Evolutionary conservation across 108 stramenopile species (phyloP).

Genomic region (Poteriospumella lacustris): DNA sequence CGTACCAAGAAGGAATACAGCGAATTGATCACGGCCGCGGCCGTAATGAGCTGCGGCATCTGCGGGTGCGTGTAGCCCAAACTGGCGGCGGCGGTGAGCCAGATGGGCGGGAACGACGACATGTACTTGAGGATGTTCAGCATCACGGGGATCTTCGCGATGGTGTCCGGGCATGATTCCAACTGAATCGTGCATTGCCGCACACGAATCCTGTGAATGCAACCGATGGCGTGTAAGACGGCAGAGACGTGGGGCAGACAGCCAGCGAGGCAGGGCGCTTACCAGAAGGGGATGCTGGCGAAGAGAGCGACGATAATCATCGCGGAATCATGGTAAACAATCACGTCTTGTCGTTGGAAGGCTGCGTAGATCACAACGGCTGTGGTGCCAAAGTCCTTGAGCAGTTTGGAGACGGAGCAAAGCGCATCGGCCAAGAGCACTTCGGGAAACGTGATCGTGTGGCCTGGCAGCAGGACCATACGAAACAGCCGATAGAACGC

Average conservation of each 20-base stretch:
- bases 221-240: too few species aligned
- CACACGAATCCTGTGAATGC: slow-evolving; percentile 16
- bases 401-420: neutral
- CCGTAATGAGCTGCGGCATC: neutral
- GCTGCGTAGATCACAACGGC: neutral
- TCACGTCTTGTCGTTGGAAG: neutral
- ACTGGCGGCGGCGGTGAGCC: neutral
- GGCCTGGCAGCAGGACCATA: neutral
- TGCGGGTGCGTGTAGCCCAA: neutral
- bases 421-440: slow-evolving; percentile 23
- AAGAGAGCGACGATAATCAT: slow-evolving; percentile 22
- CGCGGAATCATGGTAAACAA: slow-evolving; percentile 5
- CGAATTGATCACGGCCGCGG: slow-evolving; percentile 2
- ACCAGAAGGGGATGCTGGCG: slow-evolving; percentile 24
- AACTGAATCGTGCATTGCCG: slow-evolving; percentile 19
- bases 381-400: slow-evolving; percentile 11
- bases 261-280: neutral
- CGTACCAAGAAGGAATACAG: slow-evolving; percentile 18
- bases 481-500: slow-evolving; percentile 8
- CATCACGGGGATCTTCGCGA: neutral
- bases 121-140: slow-evolving; percentile 14
- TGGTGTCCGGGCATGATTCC: neutral
- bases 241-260: neutral
- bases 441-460: slow-evolving; percentile 1
- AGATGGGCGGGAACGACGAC: slow-evolving; percentile 23